phyloP scores from a whole-genome alignment of 2,329 filamentous ascomycete genomes.

The Penicillium palitans region DNA sequence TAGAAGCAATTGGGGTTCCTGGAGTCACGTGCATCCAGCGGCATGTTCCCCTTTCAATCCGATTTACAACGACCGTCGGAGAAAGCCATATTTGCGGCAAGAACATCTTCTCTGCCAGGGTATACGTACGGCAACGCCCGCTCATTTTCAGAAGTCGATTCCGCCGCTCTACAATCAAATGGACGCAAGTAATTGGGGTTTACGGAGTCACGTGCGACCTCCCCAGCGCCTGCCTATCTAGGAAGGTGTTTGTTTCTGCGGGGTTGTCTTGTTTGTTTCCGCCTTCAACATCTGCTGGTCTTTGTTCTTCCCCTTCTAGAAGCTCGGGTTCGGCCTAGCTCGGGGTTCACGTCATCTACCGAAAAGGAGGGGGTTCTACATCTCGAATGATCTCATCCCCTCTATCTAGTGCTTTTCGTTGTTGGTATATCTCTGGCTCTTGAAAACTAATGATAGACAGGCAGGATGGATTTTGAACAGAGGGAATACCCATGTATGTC shows the following conservation, averaged over 20 bases:
- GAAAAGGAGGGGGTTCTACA: too few species aligned
- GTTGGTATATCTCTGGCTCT: neutral
- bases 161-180: neutral
- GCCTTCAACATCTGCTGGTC: neutral
- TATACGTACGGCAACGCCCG: neutral
- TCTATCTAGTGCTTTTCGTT: neutral
- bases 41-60: too few species aligned
- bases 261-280: neutral
- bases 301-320: too few species aligned
- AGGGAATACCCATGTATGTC: neutral
- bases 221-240: neutral
- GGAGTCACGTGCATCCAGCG: too few species aligned
- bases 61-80: fast-evolving
- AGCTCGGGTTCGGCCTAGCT: too few species aligned
- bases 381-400: too few species aligned
- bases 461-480: neutral
- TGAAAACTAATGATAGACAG: neutral
- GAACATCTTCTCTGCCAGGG: too few species aligned
- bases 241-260: neutral
- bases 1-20: too few species aligned
- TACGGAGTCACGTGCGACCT: neutral
- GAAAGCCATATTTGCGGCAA: too few species aligned
- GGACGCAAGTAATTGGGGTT: neutral
- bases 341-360: too few species aligned
- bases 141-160: too few species aligned